Evolutionary conservation across 306 rosid species (phyloP), one percentile per base, ranked within the genome.

Genomic region (Herpetospermum pedunculosum): DNA sequence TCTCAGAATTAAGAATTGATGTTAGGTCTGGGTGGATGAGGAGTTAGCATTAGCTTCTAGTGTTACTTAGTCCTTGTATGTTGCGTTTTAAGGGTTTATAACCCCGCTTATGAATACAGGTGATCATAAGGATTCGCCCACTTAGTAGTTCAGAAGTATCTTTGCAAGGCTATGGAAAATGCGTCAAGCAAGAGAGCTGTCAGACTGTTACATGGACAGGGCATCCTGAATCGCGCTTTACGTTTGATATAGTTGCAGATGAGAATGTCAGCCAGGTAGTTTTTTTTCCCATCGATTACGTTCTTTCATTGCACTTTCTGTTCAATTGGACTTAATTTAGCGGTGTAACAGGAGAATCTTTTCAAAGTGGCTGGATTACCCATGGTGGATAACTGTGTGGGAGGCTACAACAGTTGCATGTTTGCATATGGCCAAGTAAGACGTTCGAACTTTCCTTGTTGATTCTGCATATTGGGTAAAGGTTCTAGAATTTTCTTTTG

Each of bases 401-500:
- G 82, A 63, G 99, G 99, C 74, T 91, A 94, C 85, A 94, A 94
- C 80, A 91, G 97, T 80, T 94, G 99, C 85, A 94, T 94, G 99
- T 94, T 94, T 84, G 99, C 97, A 60, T 94, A 94, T 87, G 99
- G 99, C 37, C 99, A 94, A 86, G 99, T 94, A 84, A 82, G 97
- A 14, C 71, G 19, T 49, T 46, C 76, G 67, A 72, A 28, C 72
- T 72, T 28, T 59, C 28, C 15, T 48, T 73, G 21, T 69, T 52
- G 29, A 18, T 49, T 29, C 30, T 30, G 4, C 32, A 70, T 28
- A 21, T 43, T 46, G 49, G 40, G 73, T 41, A 44, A 68, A 25
- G 44, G 29, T 47, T 44, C 50, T 25, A 7, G 38, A 1, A 46
- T 46, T 13, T 26, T 70, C 25, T 28, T 43, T 8, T 46, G 25